Conservation (phyloP, 305 asterid species). For the Fraxinus sp. region DNA sequence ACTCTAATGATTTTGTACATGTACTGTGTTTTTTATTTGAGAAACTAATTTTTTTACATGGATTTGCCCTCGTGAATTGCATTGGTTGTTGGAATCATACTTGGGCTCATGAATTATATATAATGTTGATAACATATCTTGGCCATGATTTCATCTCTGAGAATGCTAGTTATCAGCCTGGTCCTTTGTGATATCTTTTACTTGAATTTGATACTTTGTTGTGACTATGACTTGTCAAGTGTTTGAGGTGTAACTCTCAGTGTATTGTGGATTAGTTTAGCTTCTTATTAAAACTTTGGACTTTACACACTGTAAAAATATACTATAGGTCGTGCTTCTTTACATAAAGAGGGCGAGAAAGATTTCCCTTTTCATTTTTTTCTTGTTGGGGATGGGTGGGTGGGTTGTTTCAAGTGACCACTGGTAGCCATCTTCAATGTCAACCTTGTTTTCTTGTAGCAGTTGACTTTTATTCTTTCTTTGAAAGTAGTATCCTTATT, state of each 20-base stretch:
- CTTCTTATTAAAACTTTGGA: slow-evolving; percentile 1
- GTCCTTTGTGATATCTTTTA: not conserved
- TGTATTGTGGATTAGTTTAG: not conserved
- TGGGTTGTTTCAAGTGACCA: not conserved
- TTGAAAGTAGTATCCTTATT: not conserved
- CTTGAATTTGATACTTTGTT: slow-evolving; percentile 10
- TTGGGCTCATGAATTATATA: slow-evolving; percentile 4
- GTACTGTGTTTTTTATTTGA: slow-evolving; percentile 32
- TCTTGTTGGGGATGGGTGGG: not conserved
- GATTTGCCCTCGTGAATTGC: slow-evolving; percentile 31
- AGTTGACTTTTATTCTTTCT: not conserved
- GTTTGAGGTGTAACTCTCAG: not conserved
- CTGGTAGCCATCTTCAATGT: not conserved
- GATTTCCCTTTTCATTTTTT: not conserved
- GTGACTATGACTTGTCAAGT: not conserved
- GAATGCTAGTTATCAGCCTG: slow-evolving; percentile 2
- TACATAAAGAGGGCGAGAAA: not conserved
- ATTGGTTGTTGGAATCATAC: slow-evolving; percentile 24
- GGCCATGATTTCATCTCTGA: not conserved
- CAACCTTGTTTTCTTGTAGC: not conserved
- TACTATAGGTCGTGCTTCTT: not conserved
- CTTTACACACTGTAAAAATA: not conserved
- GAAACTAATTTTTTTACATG: slow-evolving; percentile 36
- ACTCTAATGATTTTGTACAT: slow-evolving; percentile 55
- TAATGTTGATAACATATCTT: not conserved